These are phyloP conservation scores for Myxozyma melibiosi DNA, from an alignment of 805 yeast species.

Conservation along the genomic window DNA sequence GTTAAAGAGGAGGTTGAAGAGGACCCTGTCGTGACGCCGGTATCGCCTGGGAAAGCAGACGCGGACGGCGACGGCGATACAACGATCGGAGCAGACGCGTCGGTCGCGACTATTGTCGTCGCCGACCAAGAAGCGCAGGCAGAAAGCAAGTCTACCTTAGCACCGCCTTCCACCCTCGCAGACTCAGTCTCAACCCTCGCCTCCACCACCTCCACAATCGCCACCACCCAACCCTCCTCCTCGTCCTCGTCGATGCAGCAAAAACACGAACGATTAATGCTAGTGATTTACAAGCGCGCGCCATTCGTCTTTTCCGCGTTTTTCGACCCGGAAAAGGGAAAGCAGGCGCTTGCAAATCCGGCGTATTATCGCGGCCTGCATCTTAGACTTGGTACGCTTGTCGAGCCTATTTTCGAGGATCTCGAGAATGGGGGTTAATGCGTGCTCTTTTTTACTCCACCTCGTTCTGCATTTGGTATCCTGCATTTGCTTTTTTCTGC, in stretches of 20 bases:
- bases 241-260: no score
- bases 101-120: not conserved
- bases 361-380: constrained; percentile 24
- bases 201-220: not conserved
- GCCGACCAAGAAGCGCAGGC: not conserved
- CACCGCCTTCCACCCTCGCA: not conserved
- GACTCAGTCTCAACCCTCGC: constrained; percentile 6
- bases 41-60: not conserved
- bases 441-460: no score
- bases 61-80: constrained; percentile 8
- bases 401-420: constrained; percentile 31
- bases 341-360: constrained; percentile 7
- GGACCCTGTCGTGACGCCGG: not conserved
- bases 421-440: constrained; percentile 22
- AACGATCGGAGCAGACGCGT: constrained; percentile 3
- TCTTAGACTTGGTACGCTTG: constrained; percentile 29
- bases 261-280: constrained; percentile 8
- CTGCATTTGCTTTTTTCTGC: no score
- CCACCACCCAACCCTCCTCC: no score
- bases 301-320: constrained; percentile 33
- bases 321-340: constrained; percentile 19
- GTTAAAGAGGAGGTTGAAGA: not conserved
- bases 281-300: constrained; percentile 31
- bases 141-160: not conserved
- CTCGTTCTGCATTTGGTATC: no score